Conservation (phyloP, 129 eudicot species). For the Artemisia argyi region DNA sequence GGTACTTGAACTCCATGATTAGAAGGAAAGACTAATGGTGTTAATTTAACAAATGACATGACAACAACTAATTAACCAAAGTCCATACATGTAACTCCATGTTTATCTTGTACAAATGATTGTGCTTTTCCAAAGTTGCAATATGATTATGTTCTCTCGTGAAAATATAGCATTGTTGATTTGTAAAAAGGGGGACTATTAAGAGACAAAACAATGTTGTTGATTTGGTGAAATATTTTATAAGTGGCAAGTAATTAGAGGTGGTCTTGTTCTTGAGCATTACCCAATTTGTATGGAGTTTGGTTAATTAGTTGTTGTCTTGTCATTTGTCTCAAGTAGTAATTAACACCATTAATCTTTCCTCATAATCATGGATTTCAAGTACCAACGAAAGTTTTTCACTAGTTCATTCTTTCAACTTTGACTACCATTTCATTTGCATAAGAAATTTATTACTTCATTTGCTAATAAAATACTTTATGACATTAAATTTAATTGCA, state of each 20-base stretch:
- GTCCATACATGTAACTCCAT: conserved; percentile 4
- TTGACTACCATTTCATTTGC: conserved; percentile 13
- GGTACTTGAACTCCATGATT: conserved; percentile 30
- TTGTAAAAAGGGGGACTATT: conserved; percentile 5
- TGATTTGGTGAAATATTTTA: conserved; percentile 34
- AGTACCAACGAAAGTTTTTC: conserved; percentile 27
- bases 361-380: conserved; percentile 30
- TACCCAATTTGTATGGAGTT: conserved; percentile 26
- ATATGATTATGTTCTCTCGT: too few species aligned
- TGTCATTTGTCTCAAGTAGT: conserved; percentile 26
- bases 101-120: background rate
- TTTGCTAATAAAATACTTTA: background rate
- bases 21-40: conserved; percentile 16
- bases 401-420: conserved; percentile 6
- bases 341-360: conserved; percentile 21
- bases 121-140: background rate
- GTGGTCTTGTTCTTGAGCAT: conserved; percentile 33
- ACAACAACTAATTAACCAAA: conserved; percentile 39
- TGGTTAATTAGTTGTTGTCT: conserved; percentile 37
- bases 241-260: conserved; percentile 26
- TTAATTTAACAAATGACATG: conserved; percentile 26
- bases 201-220: conserved; percentile 38
- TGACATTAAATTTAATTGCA: too few species aligned
- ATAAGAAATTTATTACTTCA: background rate
- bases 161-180: background rate